Evolutionary conservation across 2,329 filamentous ascomycete species (phyloP).

Genomic region (Fusarium virguliforme): DNA sequence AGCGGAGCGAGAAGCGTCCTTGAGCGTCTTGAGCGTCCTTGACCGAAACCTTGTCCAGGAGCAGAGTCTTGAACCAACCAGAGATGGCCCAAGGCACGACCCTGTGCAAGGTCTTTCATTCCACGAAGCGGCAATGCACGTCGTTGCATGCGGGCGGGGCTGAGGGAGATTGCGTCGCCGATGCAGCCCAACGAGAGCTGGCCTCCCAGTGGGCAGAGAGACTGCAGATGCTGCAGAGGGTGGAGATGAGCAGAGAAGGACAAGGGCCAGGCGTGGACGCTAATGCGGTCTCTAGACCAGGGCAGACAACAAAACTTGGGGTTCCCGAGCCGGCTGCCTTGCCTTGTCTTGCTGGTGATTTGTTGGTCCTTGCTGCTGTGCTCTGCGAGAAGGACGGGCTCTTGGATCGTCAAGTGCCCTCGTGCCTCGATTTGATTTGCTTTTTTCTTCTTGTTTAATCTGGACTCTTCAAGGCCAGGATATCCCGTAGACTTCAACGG

Average conservation of each 20-base stretch:
- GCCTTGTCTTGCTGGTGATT: constrained; percentile 7
- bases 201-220: neutral
- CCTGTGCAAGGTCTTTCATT: constrained; percentile 15
- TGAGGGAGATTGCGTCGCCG: constrained; percentile 37
- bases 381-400: neutral
- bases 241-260: constrained; percentile 18
- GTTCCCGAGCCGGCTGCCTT: constrained; percentile 25
- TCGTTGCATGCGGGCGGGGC: constrained; percentile 40
- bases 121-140: constrained; percentile 41
- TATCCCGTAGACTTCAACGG: constrained; percentile 12
- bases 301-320: constrained; percentile 44
- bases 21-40: no score
- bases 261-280: constrained; percentile 16
- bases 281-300: constrained; percentile 36
- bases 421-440: constrained; percentile 23
- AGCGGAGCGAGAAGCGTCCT: no score
- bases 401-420: constrained; percentile 13
- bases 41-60: constrained; percentile 10
- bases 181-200: constrained; percentile 20
- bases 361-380: neutral
- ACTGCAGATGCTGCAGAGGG: constrained; percentile 2
- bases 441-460: constrained; percentile 18
- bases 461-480: neutral
- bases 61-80: constrained; percentile 14
- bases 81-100: neutral